A percentile compares a stretch with the other conserved stretches of the same genome.
Conservation (phyloP, 345 rosid genomes). For the Melaleuca quinquenervia region DNA sequence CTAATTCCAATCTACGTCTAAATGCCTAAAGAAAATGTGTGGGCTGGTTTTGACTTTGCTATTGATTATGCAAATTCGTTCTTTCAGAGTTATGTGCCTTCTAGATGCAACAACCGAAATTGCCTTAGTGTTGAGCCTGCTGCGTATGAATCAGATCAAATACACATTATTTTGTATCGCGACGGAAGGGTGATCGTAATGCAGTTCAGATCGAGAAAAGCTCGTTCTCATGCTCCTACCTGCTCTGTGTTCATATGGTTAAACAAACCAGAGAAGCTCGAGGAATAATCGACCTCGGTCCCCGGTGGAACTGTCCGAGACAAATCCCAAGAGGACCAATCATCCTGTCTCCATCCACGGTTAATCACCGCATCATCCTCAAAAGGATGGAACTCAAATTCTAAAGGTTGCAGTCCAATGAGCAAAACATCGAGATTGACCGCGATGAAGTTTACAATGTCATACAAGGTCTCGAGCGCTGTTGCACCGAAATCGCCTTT, state of each 20-base stretch:
- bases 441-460: background rate
- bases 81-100: too few species aligned
- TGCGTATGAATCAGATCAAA: background rate
- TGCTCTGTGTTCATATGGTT: too few species aligned
- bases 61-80: background rate
- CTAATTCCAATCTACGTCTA: background rate
- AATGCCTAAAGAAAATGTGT: slow-evolving; percentile 11
- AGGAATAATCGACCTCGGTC: too few species aligned
- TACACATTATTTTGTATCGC: background rate
- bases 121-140: accelerated
- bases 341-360: background rate
- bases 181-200: background rate
- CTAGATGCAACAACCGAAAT: too few species aligned
- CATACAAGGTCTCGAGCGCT: background rate
- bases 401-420: background rate
- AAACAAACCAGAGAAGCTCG: too few species aligned
- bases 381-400: background rate
- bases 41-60: background rate
- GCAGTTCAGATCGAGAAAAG: background rate
- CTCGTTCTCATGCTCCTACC: too few species aligned
- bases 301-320: background rate
- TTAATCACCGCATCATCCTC: background rate
- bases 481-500: background rate
- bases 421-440: background rate
- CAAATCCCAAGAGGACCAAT: background rate